Evolutionary conservation across 2,329 filamentous ascomycete species (phyloP).

Genomic region (Neopestalotiopsis sp.): DNA sequence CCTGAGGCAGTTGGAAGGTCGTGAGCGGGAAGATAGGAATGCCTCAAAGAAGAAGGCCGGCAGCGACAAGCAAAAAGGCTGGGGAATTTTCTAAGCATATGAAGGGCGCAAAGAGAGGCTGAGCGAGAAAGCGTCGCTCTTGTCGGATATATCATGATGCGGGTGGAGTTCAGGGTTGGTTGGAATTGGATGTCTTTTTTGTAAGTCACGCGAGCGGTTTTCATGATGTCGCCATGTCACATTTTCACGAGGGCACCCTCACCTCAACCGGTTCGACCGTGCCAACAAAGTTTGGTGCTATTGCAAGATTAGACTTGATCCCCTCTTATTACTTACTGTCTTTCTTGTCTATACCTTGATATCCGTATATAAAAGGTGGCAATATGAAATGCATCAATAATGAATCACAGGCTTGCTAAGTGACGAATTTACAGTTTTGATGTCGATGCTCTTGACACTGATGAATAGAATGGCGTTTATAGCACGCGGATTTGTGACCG

Average conservation of each 20-base stretch:
- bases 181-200: slow-evolving; percentile 16
- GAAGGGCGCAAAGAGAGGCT: neutral
- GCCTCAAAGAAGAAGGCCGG: slow-evolving; percentile 29
- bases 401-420: neutral
- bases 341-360: slow-evolving; percentile 1
- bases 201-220: slow-evolving; percentile 7
- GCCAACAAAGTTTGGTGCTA: neutral
- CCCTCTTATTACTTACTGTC: slow-evolving; percentile 14
- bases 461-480: no score
- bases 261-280: slow-evolving; percentile 12
- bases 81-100: slow-evolving; percentile 51
- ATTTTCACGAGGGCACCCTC: slow-evolving; percentile 10
- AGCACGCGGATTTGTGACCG: no score
- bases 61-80: slow-evolving; percentile 49
- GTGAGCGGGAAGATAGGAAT: slow-evolving; percentile 60
- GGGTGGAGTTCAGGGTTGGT: slow-evolving; percentile 8
- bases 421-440: no score
- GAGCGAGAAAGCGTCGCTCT: neutral
- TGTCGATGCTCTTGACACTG: no score
- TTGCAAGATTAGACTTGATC: slow-evolving; percentile 16
- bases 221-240: slow-evolving; percentile 16
- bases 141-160: slow-evolving; percentile 15
- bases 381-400: neutral
- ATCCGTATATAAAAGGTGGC: neutral
- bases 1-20: slow-evolving; percentile 80